Evolutionary conservation across 108 stramenopile genomes (phyloP), one percentile per base, ranked within the genome.

Genomic region (Aurantiochytrium sp.): DNA sequence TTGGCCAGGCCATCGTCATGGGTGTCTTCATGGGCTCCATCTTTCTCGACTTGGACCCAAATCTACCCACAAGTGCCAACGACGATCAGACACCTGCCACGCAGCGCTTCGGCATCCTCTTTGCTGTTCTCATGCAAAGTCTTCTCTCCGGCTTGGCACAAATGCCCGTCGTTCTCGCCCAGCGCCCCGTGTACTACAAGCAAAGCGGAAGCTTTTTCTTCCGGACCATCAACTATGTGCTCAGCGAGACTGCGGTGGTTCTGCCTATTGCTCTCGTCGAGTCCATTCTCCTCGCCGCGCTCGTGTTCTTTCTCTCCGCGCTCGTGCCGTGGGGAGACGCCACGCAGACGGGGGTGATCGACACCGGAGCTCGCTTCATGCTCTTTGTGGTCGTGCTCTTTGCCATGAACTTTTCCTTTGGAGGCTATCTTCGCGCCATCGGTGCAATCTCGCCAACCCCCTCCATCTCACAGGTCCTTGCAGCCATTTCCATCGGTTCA

Each of bases 171-270:
- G 35, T 35, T 35, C 35, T 35, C 35, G 35, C 35, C 1, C 35
- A 35, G 35, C 35, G 35, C 35, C 35, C 35, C 35, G 35, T 47
- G 23, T 51, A 89, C 45, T 60, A 71, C 60, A 64, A 58, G 58
- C 87, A 87, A 44, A 96, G 96, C 25, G 94, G 93, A 91, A 89
- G 92, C 12, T 95, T 90, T 87, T 94, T 95, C 23, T 49, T 94
- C 25, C 93, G 93, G 5, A 90, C 92, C 51, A 57, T 95, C 14
- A 91, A 12, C 23, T 87, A 58, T n/a, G 58, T 58, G 16, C 5
- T 58, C 12, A 19, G 57, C 16, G 87, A 58, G 19, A 57, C 87
- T 8, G 12, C 25, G 8, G 87, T 25, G 18, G 43, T 21, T 12
- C 18, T 87, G 12, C 57, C 87, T 0, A n/a, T 58, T 57, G 55